Evolutionary conservation across 2,329 filamentous ascomycete genomes (phyloP).

Genomic region (Sphaerulina populicola): DNA sequence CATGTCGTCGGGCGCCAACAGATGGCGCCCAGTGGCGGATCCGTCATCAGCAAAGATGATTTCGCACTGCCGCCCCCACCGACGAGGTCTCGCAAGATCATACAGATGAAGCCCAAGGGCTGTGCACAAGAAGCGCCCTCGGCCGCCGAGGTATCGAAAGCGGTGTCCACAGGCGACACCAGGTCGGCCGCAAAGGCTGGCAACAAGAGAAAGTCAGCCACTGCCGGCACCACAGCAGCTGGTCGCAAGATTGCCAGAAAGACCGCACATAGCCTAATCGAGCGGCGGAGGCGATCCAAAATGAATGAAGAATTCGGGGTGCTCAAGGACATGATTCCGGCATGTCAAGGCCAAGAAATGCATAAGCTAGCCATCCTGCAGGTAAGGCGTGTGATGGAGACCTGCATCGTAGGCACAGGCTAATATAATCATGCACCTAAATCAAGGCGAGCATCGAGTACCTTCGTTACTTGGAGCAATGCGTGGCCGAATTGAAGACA

Average conservation of each 20-base stretch:
- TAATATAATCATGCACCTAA: background rate
- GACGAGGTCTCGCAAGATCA: constrained; percentile 87
- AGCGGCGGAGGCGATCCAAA: constrained; percentile 79
- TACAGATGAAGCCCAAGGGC: constrained; percentile 79
- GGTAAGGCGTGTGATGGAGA: constrained; percentile 44
- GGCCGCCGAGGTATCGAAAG: constrained; percentile 8
- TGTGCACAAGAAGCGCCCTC: constrained; percentile 29
- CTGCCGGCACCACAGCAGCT: constrained; percentile 64
- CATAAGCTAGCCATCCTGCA: constrained; percentile 93
- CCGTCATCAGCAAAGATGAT: constrained; percentile 45
- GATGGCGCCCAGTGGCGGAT: constrained; percentile 21
- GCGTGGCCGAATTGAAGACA: constrained; percentile 68
- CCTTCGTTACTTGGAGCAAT: constrained; percentile 85
- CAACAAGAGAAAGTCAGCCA: constrained; percentile 66
- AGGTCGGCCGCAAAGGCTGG: constrained; percentile 27
- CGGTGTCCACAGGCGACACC: constrained; percentile 17
- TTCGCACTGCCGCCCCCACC: constrained; percentile 87
- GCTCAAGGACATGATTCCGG: constrained; percentile 89
- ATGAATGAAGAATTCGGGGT: constrained; percentile 98
- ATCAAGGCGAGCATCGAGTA: constrained; percentile 88
- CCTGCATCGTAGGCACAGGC: background rate
- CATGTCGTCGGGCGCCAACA: constrained; percentile 31
- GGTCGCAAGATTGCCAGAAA: constrained; percentile 93
- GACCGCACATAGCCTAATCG: constrained; percentile 92
- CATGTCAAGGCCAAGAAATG: constrained; percentile 90